These are phyloP conservation scores for Gymnopilus dilepis DNA, from an alignment of 768 basidiomycete species.

Conservation along the genomic window DNA sequence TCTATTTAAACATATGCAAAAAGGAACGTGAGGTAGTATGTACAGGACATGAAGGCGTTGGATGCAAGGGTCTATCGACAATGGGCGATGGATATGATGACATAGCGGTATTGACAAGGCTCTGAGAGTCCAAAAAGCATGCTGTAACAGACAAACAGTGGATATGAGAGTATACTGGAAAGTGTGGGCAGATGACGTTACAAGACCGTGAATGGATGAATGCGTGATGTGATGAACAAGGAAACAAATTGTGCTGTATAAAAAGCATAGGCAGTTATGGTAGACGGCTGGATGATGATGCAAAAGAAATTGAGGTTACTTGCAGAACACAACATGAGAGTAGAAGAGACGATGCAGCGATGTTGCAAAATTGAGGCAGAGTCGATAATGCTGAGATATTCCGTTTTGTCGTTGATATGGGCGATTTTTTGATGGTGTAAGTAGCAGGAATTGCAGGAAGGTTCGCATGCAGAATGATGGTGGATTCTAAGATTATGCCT, in stretches of 20 bases:
- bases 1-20: conserved; percentile 22
- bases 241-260: conserved; percentile 18
- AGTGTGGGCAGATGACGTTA: conserved; percentile 8
- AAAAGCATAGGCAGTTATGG: conserved; percentile 20
- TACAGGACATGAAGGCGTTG: conserved; percentile 11
- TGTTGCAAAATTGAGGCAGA: background rate
- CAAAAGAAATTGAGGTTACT: conserved; percentile 21
- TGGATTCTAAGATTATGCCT: conserved; percentile 22
- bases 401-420: conserved; percentile 18
- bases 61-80: conserved; percentile 5
- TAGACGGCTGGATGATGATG: conserved; percentile 10
- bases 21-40: conserved; percentile 35
- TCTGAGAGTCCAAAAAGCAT: conserved; percentile 14
- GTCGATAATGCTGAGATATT: conserved; percentile 21
- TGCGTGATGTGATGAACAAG: conserved; percentile 17
- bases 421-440: conserved; percentile 13
- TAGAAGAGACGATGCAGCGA: conserved; percentile 14
- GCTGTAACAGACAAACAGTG: conserved; percentile 6
- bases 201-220: conserved; percentile 12
- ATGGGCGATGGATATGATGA: conserved; percentile 1
- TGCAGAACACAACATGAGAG: conserved; percentile 18
- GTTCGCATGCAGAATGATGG: conserved; percentile 11
- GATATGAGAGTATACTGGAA: background rate
- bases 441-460: conserved; percentile 16
- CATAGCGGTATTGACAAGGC: background rate